Base-by-base conservation (phyloP, 73 alveolate genomes). In the Paramecium bursaria region DNA sequence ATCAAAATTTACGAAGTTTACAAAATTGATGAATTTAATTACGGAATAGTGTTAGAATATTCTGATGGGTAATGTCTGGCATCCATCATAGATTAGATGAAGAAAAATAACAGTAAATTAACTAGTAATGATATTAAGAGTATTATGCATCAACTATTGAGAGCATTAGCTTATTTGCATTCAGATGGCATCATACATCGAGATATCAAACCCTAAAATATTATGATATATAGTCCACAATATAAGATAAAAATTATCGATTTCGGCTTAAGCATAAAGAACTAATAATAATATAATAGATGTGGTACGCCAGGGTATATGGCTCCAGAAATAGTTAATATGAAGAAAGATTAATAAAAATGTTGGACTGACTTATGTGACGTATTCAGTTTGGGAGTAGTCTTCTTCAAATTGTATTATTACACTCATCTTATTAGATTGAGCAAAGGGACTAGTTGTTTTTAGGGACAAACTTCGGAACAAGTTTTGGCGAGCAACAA, bases 261-360 rank as follows among this genome's bases (percentile, higher is more conserved):
- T 67, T 67, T 67, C 19, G 82, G 61, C 33, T 47, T 39, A n/a
- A 39, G 82, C 22, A 33, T 67, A 21, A 39, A 17, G 23, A 67
- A 67, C 44, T 17, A 67, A 42, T n/a, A 39, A 15, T n/a, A 33
- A 42, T 67, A 67, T 27, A 67, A 67, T 67, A 67, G 60, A 39
- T 92, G 96, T 51, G 99, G 99, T 15, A 94, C 99, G 30, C 96
- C 98, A 14, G 88, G 94, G 50, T 95, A 92, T 52, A 91, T 90
- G 92, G 92, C 99, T 14, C 98, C 98, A 23, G 98, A 93, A 91
- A 93, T 93, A 53, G 85, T 93, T 0, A 82, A 74, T 15, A 94
- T 85, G 77, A 91, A 90, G 53, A 85, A 67, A 39, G 82, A 67
- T 42, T 3, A 67, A 67, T n/a, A 39, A n/a, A 39, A n/a, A 42